These are phyloP conservation scores for Boletus subparvulus DNA, from an alignment of 768 basidiomycete genomes.

Conservation along the genomic window DNA sequence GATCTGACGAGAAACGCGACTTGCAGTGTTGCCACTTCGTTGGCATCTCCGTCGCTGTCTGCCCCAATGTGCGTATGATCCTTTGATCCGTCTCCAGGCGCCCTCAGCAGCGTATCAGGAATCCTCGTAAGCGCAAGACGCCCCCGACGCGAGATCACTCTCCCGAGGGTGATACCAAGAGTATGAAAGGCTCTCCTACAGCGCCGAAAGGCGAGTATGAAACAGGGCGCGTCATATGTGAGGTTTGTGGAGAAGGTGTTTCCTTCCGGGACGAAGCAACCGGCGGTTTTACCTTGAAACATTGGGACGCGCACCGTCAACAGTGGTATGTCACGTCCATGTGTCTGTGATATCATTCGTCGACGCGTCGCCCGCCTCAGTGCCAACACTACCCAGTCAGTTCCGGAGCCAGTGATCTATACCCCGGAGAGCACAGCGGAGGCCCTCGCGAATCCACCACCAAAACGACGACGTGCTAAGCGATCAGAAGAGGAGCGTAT, in stretches of 20 bases:
- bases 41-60: slow-evolving; percentile 16
- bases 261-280: slow-evolving; percentile 66
- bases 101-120: slow-evolving; percentile 22
- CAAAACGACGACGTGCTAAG: slow-evolving; percentile 71
- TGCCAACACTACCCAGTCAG: slow-evolving; percentile 32
- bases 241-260: slow-evolving; percentile 58
- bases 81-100: slow-evolving; percentile 18
- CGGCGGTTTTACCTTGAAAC: slow-evolving; percentile 62
- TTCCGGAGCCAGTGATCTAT: slow-evolving; percentile 40
- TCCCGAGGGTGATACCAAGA: slow-evolving; percentile 13
- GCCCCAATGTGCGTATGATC: slow-evolving; percentile 21
- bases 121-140: slow-evolving; percentile 42
- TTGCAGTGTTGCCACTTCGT: slow-evolving; percentile 12
- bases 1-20: slow-evolving; percentile 18
- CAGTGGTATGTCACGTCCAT: slow-evolving; percentile 47
- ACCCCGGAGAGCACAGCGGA: slow-evolving; percentile 44
- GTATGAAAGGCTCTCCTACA: slow-evolving; percentile 9
- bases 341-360: slow-evolving; percentile 1
- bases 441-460: slow-evolving; percentile 45
- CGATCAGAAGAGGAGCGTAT: slow-evolving; percentile 78
- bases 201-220: slow-evolving; percentile 55
- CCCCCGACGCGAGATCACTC: slow-evolving; percentile 27
- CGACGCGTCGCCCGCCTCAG: slow-evolving; percentile 18
- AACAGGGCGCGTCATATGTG: slow-evolving; percentile 64
- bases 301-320: slow-evolving; percentile 67